These are phyloP conservation scores for Epichloe uncinata DNA, from an alignment of 2,329 filamentous ascomycete genomes.

Conservation along the genomic window DNA sequence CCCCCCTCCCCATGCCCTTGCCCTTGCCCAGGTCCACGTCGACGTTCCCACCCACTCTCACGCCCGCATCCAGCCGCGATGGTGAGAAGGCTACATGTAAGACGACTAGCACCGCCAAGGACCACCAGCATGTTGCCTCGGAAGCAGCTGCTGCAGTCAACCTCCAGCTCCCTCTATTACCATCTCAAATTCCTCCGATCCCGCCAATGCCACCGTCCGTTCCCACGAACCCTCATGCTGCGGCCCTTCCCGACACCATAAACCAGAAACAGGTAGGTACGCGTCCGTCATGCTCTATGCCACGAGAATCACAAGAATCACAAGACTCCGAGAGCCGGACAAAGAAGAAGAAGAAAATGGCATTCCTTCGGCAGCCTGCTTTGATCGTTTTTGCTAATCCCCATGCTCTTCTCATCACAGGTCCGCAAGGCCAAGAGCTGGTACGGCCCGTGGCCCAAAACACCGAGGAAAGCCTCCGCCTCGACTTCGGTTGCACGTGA, in stretches of 20 bases:
- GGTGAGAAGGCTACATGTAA: background rate
- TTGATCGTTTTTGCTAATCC: background rate
- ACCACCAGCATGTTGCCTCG: background rate
- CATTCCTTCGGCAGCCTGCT: background rate
- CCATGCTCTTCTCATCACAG: slow-evolving; percentile 16
- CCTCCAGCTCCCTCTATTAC: background rate
- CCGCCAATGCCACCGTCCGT: slow-evolving; percentile 3
- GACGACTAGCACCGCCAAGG: background rate
- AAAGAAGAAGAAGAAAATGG: too few species aligned
- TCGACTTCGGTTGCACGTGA: slow-evolving; percentile 49
- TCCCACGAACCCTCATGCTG: background rate
- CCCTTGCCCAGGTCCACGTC: background rate
- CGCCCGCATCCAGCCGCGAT: background rate
- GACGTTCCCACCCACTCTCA: background rate
- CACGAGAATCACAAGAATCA: too few species aligned
- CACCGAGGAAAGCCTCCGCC: slow-evolving; percentile 43
- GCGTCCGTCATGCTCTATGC: too few species aligned
- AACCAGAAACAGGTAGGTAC: slow-evolving; percentile 8
- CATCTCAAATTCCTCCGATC: background rate
- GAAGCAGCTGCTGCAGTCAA: too few species aligned
- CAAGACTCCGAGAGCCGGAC: too few species aligned
- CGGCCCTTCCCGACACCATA: background rate
- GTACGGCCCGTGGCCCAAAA: slow-evolving; percentile 49
- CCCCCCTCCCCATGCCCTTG: background rate
- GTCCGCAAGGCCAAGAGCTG: slow-evolving; percentile 42